Evolutionary conservation across 371 early-diverging fungal species (phyloP).

Genomic region (Caulochytrium protostelioides): DNA sequence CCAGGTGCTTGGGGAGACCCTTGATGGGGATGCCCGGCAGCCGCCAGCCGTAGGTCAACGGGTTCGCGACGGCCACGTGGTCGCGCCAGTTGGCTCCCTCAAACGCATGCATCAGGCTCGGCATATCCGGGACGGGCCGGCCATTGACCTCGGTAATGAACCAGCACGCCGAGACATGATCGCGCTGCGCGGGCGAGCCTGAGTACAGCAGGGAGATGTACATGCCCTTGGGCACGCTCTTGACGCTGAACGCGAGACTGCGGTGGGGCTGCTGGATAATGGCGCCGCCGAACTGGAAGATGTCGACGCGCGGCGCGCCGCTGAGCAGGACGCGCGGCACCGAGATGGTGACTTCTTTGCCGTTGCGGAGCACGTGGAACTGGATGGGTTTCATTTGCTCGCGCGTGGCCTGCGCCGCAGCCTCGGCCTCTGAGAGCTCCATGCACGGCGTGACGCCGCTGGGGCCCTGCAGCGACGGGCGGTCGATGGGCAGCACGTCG

Average conservation of each 20-base stretch:
- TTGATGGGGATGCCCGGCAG: background rate
- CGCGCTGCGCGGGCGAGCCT: constrained; percentile 6
- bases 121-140: no score
- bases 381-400: background rate
- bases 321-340: constrained; percentile 2
- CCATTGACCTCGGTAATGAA: constrained; percentile 13
- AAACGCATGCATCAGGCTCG: background rate
- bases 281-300: constrained; percentile 6
- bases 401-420: no score
- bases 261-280: constrained; percentile 4
- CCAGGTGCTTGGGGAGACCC: constrained; percentile 1
- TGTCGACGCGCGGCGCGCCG: background rate
- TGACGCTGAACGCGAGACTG: constrained; percentile 1
- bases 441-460: background rate
- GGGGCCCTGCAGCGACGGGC: background rate
- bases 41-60: constrained; percentile 1
- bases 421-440: background rate
- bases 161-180: constrained; percentile 6
- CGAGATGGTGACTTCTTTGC: background rate
- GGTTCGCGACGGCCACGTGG: constrained; percentile 5
- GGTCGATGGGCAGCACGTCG: constrained; percentile 3
- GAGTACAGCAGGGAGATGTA: constrained; percentile 4
- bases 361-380: constrained; percentile 3
- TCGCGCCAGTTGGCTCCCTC: constrained; percentile 4
- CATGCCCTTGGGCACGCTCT: constrained; percentile 3